Percentiles rank a stretch among this genome's conserved stretches.
phyloP scores from a whole-genome alignment of 192 early-diverging fungal species.

The Coemansia aciculifera region DNA sequence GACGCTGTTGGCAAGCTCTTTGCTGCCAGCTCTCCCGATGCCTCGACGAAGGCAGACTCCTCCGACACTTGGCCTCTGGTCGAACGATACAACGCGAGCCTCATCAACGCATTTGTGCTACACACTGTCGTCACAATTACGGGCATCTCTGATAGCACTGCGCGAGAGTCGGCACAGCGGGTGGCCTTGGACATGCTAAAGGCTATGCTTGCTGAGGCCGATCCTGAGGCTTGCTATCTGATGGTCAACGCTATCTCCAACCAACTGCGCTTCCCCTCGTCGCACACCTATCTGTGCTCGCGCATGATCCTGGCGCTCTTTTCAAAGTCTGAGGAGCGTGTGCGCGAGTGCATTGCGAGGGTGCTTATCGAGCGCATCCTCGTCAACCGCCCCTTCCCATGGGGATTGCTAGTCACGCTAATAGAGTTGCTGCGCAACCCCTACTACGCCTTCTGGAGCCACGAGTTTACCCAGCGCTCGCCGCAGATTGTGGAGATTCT shows the following conservation, averaged over 20 bases:
- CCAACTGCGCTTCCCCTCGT: conserved; percentile 96
- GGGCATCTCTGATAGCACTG: conserved; percentile 34
- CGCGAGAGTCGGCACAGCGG: conserved; percentile 44
- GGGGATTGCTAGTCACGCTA: conserved; percentile 95
- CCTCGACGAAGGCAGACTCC: neutral
- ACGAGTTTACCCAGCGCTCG: conserved; percentile 55
- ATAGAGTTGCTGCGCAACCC: conserved; percentile 96
- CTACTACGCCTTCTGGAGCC: conserved; percentile 75
- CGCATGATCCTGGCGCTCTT: conserved; percentile 86
- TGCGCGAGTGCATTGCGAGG: conserved; percentile 94
- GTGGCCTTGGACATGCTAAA: conserved; percentile 84
- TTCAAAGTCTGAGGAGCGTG: conserved; percentile 63
- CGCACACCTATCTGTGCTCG: conserved; percentile 94
- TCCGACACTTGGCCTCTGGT: neutral
- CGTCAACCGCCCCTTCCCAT: conserved; percentile 96
- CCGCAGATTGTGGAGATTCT: conserved; percentile 57
- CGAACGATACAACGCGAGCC: conserved; percentile 69
- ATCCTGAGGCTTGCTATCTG: conserved; percentile 73
- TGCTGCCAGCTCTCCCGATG: neutral
- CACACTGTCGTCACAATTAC: conserved; percentile 85
- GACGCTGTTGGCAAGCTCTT: conserved; percentile 8
- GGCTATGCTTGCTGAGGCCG: conserved; percentile 68
- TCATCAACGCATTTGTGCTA: conserved; percentile 86
- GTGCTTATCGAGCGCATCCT: conserved; percentile 93
- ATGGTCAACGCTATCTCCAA: conserved; percentile 91